Base-by-base conservation (phyloP, 805 yeast species). In the Yarrowia sp. region DNA sequence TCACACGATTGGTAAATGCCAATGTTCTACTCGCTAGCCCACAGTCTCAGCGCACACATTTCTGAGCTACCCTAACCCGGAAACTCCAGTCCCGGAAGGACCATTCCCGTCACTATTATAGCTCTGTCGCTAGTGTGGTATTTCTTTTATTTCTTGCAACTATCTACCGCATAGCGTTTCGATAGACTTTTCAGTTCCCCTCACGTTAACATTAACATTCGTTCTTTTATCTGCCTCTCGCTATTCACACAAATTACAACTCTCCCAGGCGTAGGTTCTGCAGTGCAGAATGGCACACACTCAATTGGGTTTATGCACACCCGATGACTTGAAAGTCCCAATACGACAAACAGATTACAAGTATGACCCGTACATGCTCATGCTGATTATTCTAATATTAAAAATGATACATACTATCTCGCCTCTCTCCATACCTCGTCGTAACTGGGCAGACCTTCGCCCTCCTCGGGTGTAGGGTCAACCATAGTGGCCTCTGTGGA, bases 261-360 rank as follows among this genome's bases (percentile, higher is more conserved):
- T 48, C 41, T 48, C 39, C 35, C 18, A 10, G 55, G 55, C 55
- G 55, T 48, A 48, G 41, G 55, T 48, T 48, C 15, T 48, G 15
- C 28, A 18, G 55, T 48, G 55, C 55, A 48, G 55, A 48, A 15
- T 31, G 9, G 8, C 15, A 11, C 18, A 13, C 39, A 35, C 55
- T 6, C 58, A 51, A 31, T 51, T 51, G 58, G 58, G 58, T 51
- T 51, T 51, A 51, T 51, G 58, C 58, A 51, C 58, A 36, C 35
- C 58, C 58, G 58, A 51, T 51, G 58, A 51, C 58, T 38, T 38
- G 36, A 51, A 36, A 22, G 43, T 51, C 58, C 58, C 58, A 51
- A 51, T 51, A 51, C 58, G 58, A 51, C 17, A 14, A 35, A 11
- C 17, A 13, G 33, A 36, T 32, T 22, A 51, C 41, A 33, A 22